Base-by-base conservation (phyloP, 179 eudicot genomes). In the Drosera spatulata region DNA sequence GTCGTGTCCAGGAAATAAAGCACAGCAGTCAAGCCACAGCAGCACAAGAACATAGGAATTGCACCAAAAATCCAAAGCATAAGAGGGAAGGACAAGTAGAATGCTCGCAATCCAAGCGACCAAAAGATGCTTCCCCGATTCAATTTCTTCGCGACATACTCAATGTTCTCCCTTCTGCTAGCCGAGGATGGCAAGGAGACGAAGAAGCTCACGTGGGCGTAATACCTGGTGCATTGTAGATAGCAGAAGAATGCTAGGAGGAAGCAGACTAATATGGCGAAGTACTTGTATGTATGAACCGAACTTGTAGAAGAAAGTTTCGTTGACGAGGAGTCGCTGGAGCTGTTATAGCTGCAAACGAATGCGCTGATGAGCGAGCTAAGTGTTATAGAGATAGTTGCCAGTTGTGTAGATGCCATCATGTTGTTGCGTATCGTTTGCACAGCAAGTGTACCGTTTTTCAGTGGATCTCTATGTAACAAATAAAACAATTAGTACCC, bases 11-110 rank as follows among this genome's bases (percentile, higher is more conserved):
- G 66, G 73, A 78, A 80, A 65, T 85, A 85, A 1, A 87, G 82
- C 40, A 79, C 59, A 53, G 70, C 61, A 2, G 80, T 45, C 82
- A 85, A 71, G 6, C 77, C 44, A 43, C 66, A 75, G 79, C 88
- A 80, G 59, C 86, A 80, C 6, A 50, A 66, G 38, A 87, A 71
- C 91, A 87, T 82, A 7, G 91, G 85, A 33, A 87, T 68, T 0
- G 91, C 77, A 22, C 95, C 88, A 46, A 85, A 85, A 5, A 87
- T 62, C 95, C 95, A 87, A 1, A 85, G 79, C 67, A 87, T 73
- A 42, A 87, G 86, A 64, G 91, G 95, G 69, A 85, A 87, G 4
- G 91, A 85, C 42, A 87, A 65, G 73, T 85, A 87, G 67, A 80
- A 85, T 1, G 95, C 88, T 56, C 95, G 73, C 59, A 87, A 57